A percentile compares a stretch with the other conserved stretches of the same genome.
Evolutionary conservation across 306 rosid genomes (phyloP).

Genomic region (Pyrus pyrifolia): DNA sequence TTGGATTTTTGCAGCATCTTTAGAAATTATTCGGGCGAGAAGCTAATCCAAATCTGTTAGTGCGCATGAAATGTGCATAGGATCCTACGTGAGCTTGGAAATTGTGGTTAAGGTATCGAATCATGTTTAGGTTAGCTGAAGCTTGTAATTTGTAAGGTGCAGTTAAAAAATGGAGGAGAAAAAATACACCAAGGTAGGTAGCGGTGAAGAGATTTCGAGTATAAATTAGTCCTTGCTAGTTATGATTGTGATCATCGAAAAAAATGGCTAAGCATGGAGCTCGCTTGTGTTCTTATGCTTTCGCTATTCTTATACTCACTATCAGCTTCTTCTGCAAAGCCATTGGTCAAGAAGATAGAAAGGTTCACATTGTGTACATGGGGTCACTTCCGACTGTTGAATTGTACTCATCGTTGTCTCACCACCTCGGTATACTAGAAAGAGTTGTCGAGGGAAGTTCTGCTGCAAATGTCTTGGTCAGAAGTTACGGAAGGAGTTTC

Average conservation of each 20-base stretch:
- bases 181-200: not conserved
- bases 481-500: conserved; percentile 5
- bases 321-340: not conserved
- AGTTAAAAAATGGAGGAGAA: no score
- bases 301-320: not conserved
- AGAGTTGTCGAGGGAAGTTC: not conserved
- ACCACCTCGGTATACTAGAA: not conserved
- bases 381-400: not conserved
- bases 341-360: not conserved
- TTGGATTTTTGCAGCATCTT: not conserved
- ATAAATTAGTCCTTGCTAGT: not conserved
- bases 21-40: not conserved
- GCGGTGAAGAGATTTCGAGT: not conserved
- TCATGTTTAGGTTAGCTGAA: not conserved
- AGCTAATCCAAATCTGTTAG: not conserved
- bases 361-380: not conserved
- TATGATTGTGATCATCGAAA: not conserved
- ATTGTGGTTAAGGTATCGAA: not conserved
- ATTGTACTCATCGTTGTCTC: not conserved
- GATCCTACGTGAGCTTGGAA: not conserved
- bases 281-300: not conserved
- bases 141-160: not conserved
- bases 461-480: not conserved
- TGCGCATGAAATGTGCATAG: not conserved
- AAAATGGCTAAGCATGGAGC: not conserved